phyloP scores from a whole-genome alignment of 2,329 filamentous ascomycete species.

The Ophiostoma ips region DNA sequence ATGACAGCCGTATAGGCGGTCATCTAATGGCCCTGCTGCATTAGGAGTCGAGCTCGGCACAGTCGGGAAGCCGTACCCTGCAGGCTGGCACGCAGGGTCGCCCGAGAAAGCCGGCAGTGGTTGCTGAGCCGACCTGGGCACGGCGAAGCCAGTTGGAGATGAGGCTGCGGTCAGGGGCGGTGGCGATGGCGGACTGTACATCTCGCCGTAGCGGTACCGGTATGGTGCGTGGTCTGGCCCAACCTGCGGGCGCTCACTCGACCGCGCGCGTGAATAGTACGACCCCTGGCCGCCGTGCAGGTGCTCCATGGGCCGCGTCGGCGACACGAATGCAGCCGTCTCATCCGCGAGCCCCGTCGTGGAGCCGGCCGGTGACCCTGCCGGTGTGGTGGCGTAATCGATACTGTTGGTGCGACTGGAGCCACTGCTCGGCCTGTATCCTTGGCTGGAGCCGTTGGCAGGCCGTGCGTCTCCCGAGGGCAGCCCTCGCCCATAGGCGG shows the following conservation, averaged over 20 bases:
- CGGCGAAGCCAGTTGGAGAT: not conserved
- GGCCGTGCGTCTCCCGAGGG: slow-evolving; percentile 38
- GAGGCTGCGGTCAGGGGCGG: not conserved
- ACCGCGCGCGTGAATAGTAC: not conserved
- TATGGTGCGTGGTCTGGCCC: not conserved
- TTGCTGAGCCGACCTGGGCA: not conserved
- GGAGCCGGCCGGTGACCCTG: not conserved
- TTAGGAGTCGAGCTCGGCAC: not conserved
- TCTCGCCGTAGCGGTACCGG: not conserved
- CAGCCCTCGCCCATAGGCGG: slow-evolving; percentile 46
- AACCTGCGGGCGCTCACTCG: not conserved
- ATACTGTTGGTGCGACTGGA: not conserved
- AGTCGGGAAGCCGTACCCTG: not conserved
- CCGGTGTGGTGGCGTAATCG: not conserved
- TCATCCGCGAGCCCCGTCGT: not conserved
- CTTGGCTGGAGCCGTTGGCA: not conserved
- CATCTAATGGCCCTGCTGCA: not conserved
- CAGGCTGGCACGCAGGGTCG: not conserved
- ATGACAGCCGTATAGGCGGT: not conserved
- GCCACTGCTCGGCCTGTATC: not conserved
- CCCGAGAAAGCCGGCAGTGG: not conserved
- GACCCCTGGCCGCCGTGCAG: not conserved
- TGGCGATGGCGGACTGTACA: not conserved
- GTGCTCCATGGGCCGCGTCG: not conserved
- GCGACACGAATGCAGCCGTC: not conserved